Conservation (phyloP, 2,329 filamentous ascomycete species). For the Tolypocladium cylindrosporum region DNA sequence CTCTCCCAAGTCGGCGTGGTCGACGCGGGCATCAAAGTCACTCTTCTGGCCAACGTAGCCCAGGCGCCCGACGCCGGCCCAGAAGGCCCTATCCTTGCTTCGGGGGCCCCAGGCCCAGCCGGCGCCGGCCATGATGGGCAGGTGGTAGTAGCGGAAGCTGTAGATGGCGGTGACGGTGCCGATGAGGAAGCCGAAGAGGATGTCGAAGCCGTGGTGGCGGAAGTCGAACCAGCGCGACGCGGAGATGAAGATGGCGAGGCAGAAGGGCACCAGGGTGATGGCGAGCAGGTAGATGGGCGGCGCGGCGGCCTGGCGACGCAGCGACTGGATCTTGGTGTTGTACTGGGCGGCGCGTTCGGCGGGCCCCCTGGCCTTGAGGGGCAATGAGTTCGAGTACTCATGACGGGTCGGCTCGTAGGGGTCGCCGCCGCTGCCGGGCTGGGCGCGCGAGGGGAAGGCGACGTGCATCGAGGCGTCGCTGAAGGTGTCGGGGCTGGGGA, state of each 20-base stretch:
- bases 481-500: slow-evolving; percentile 30
- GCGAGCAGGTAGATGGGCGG: slow-evolving; percentile 71
- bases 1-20: slow-evolving; percentile 13
- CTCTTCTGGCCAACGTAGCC: slow-evolving; percentile 40
- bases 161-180: slow-evolving; percentile 63
- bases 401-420: slow-evolving; percentile 22
- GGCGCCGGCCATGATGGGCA: slow-evolving; percentile 62
- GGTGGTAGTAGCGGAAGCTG: slow-evolving; percentile 76
- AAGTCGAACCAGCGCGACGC: slow-evolving; percentile 81
- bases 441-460: slow-evolving; percentile 65
- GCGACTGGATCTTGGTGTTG: slow-evolving; percentile 22
- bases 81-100: slow-evolving; percentile 63
- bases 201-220: slow-evolving; percentile 87
- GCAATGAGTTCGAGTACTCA: slow-evolving; percentile 7
- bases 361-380: slow-evolving; percentile 15
- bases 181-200: slow-evolving; percentile 74
- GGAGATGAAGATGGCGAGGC: slow-evolving; percentile 69
- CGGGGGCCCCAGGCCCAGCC: slow-evolving; percentile 87
- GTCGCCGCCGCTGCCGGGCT: slow-evolving; percentile 28
- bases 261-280: slow-evolving; percentile 60
- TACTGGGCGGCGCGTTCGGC: slow-evolving; percentile 12
- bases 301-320: slow-evolving; percentile 65
- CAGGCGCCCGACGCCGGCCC: slow-evolving; percentile 58
- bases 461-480: slow-evolving; percentile 41
- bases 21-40: slow-evolving; percentile 11